Evolutionary conservation across 1,139 yeast species (phyloP), one percentile per base, ranked within the genome.

Genomic region (Suhomyces panamericanus): DNA sequence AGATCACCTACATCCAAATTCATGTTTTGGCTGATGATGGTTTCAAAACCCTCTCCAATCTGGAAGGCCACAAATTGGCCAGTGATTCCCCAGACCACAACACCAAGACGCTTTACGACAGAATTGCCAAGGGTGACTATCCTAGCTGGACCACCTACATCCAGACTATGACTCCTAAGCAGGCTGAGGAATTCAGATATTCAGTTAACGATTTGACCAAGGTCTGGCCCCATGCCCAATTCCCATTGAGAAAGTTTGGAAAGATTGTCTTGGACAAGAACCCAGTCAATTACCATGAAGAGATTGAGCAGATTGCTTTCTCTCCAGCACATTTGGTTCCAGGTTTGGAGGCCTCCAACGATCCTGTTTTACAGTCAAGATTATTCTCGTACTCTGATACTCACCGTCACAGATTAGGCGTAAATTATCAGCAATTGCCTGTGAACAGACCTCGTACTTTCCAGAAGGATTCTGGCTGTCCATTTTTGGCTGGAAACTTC

Each of bases 121-220:
- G 80, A 49, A 81, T 83, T 57, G 81, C 80, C 51, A 69, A 75
- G 54, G 85, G 85, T 46, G 77, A 81, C 51, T 54, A 50, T 53
- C 87, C 88, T 50, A 69, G 82, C 8, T 83, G 86, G 85, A 80
- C 87, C 36, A 73, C 71, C 49, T 82, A 80, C 63, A 64, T 83
- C 43, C 89, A 83, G 67, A 75, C 83, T 43, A 83, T 83, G 87
- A 80, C 87, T 35, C 77, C 75, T 50, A 81, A 78, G 57, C 80
- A 82, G 62, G 85, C 87, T 47, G 71, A 79, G 59, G 63, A 76
- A 44, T 75, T 78, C 49, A 79, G 78, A 55, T 82, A 80, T 65
- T 82, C 87, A 11, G 83, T 83, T 38, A 81, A 81, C 58, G 89
- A 83, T 62, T 74, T 83, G 64, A 83, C 89, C 52, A 80, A 80